Evolutionary conservation across 2,329 filamentous ascomycete species (phyloP).

Genomic region (Fusarium proliferatum): DNA sequence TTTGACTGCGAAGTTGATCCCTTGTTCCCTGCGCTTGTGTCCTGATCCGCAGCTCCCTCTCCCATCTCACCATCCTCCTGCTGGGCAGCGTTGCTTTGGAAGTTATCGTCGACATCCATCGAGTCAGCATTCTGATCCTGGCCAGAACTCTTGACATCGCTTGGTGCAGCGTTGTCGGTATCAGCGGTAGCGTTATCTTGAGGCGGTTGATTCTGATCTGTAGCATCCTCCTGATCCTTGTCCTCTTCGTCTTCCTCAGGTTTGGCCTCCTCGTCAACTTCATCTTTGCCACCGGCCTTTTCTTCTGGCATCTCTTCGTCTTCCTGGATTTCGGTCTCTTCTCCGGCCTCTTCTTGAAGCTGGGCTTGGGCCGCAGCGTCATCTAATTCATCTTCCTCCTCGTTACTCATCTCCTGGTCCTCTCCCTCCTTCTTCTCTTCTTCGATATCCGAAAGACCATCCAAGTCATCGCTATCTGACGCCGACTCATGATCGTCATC

Average conservation of each 20-base stretch:
- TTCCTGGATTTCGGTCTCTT: slow-evolving; percentile 68
- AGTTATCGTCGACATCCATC: slow-evolving; percentile 70
- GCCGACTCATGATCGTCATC: slow-evolving; percentile 74
- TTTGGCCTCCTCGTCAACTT: slow-evolving; percentile 59
- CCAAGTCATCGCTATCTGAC: slow-evolving; percentile 67
- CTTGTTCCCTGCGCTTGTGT: slow-evolving; percentile 72
- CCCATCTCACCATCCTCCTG: slow-evolving; percentile 74
- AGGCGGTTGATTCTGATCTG: slow-evolving; percentile 50
- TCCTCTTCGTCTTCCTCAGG: slow-evolving; percentile 63
- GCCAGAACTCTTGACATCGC: slow-evolving; percentile 72
- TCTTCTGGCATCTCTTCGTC: slow-evolving; percentile 66
- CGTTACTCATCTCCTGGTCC: slow-evolving; percentile 53
- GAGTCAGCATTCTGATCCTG: slow-evolving; percentile 73
- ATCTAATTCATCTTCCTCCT: slow-evolving; percentile 51
- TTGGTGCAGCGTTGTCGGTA: slow-evolving; percentile 71
- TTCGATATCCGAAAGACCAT: slow-evolving; percentile 66
- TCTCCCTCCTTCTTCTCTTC: slow-evolving; percentile 55
- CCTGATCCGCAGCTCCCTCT: slow-evolving; percentile 71
- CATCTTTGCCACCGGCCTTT: slow-evolving; percentile 50
- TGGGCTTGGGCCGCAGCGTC: slow-evolving; percentile 53
- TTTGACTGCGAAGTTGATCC: slow-evolving; percentile 64
- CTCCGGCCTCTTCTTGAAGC: slow-evolving; percentile 51
- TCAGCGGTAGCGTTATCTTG: slow-evolving; percentile 63
- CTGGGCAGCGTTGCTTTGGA: slow-evolving; percentile 69
- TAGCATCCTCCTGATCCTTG: slow-evolving; percentile 64